Percentiles rank a stretch among this genome's conserved stretches.
Conservation (phyloP, 148 eudicot genomes). For the Arbutus unedo region DNA sequence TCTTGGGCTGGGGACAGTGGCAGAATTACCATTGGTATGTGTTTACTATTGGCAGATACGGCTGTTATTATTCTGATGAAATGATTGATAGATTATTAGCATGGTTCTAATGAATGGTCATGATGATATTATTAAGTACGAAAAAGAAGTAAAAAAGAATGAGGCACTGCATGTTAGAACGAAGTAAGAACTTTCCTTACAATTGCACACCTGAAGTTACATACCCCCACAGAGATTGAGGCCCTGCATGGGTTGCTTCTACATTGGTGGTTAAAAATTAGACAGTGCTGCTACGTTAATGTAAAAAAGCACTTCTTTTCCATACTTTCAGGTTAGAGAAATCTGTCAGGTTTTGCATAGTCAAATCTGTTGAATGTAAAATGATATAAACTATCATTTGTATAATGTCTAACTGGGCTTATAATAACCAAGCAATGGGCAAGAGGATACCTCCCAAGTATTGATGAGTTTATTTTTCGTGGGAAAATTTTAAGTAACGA, state of each 20-base stretch:
- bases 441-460: background rate
- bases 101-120: background rate
- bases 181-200: background rate
- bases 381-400: background rate
- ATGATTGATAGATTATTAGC: background rate
- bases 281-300: background rate
- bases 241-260: background rate
- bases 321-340: background rate
- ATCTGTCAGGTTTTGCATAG: background rate
- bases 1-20: conserved; percentile 81
- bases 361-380: background rate
- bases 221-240: background rate
- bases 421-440: background rate
- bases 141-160: background rate
- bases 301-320: background rate
- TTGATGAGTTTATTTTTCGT: background rate
- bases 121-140: background rate
- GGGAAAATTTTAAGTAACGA: background rate
- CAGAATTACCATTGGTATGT: conserved; percentile 85
- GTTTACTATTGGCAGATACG: background rate
- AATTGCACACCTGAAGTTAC: background rate
- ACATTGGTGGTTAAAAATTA: background rate
- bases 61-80: background rate
- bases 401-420: background rate
- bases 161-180: background rate